Evolutionary conservation across 768 basidiomycete genomes (phyloP), one percentile per base, ranked within the genome.

Genomic region (Leccinum rimulosum): DNA sequence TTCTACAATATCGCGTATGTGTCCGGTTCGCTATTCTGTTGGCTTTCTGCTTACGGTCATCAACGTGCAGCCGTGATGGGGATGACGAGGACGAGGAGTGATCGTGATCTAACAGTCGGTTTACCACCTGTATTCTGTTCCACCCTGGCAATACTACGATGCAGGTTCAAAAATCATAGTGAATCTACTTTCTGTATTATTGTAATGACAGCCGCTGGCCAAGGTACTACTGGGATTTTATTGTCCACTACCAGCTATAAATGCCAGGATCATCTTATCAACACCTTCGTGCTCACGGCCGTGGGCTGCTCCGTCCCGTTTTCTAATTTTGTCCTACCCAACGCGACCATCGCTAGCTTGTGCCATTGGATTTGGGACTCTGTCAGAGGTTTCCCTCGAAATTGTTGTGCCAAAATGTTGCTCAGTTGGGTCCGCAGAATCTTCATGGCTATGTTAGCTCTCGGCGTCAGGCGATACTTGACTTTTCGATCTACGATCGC

Each of bases 1-100:
- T 96, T 95, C 89, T 95, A 91, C 82, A 94, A 93, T 74, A 90
- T 94, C 61, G 88, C 87, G 89, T 89, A 79, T 61, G 88, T 81
- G 17, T 12, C 48, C 25, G 15, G 11, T 30, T 38, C 25, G 28
- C 40, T 4, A 0, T 38, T 12, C 31, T 15, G 30, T 35, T 6
- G 28, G n/a, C 35, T 28, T 4, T 43, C n/a, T 48, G 28, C 22
- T 64, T 47, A 58, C 54, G 22, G 11, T 54, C 31, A 54, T 54
- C 11, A 17, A 58, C 49, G 2, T 43, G 9, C 52, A 81, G 81
- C 58, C 75, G 74, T 50, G 79, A 77, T 65, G 83, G 76, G 43
- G 82, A 81, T 3, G 82, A 84, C n/a, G 83, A 84, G 57, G 82
- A 83, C 43, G 82, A 84, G 67, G 78, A 82, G 66, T 75, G 50